Conservation (phyloP, 1,284 basidiomycete species). For the Puccinia triticina region DNA sequence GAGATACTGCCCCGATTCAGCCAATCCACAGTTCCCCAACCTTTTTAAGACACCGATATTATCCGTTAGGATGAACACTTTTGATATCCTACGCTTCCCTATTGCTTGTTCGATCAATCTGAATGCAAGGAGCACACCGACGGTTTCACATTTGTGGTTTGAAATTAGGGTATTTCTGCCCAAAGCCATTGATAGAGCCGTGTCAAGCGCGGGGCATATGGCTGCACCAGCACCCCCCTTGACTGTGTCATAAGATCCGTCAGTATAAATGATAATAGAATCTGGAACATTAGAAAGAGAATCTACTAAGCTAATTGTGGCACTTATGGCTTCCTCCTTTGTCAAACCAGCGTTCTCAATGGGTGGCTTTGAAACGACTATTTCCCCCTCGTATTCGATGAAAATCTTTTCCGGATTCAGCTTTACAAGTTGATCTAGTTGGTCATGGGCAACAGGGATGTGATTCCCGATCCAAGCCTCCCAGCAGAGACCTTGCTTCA, state of each 20-base stretch:
- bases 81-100: no score
- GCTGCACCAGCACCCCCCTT: background rate
- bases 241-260: background rate
- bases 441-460: background rate
- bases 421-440: background rate
- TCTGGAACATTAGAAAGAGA: background rate
- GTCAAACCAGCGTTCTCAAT: background rate
- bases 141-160: no score
- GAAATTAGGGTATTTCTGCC: background rate
- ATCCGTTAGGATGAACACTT: background rate
- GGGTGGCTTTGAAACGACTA: no score
- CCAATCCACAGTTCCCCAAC: no score
- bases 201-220: background rate
- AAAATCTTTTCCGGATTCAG: background rate
- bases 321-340: background rate
- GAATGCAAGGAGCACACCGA: background rate
- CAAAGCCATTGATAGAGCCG: background rate
- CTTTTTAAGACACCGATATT: background rate
- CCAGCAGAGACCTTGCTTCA: background rate
- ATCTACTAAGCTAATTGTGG: background rate
- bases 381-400: background rate
- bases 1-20: background rate
- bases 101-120: background rate
- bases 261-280: background rate
- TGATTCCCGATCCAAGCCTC: background rate